Evolutionary conservation across 768 basidiomycete species (phyloP), one percentile per base, ranked within the genome.

Genomic region (Termitomyces sp.): DNA sequence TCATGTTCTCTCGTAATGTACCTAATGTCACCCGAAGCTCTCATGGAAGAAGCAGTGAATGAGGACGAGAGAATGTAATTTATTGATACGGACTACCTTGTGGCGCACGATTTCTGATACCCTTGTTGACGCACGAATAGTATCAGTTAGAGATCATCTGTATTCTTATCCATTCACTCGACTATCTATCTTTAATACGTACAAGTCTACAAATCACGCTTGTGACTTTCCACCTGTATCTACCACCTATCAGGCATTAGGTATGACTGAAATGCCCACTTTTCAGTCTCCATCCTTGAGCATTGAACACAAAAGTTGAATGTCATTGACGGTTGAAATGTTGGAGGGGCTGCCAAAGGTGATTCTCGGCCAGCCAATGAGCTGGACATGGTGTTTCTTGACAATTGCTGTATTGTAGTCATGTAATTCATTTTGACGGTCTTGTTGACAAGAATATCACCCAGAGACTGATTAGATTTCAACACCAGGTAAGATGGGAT

Each of bases 31-130:
- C 2, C 35, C 19, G 5, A 41, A 66, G 65, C 64, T 54, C 58
- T 78, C 69, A 78, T 82, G 77, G 58, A 69, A 30, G 72, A 79
- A 58, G 77, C 75, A 30, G 74, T 75, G 28, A 66, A 74, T 57
- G 77, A 80, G 58, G 74, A 80, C 28, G 64, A 69, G 52, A 65
- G 55, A 55, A 61, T 60, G 55, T 65, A 65, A 59, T 22, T 30
- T 60, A 59, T 52, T 38, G 38, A 58, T 44, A 55, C 42, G 45
- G 49, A 47, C 19, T 57, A 48, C 48, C n/a, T 55, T 6, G 19
- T 32, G n/a, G 19, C 34, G 65, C 59, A 59, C 52, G 51, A 47
- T 43, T n/a, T 41, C 42, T 22, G 45, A 46, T 49, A 58, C 56
- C 53, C 24, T 17, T 50, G n/a, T 50, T 50, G 24, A 55, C 37